These are phyloP conservation scores for Luffa aegyptiaca DNA, from an alignment of 306 rosid genomes.

Conservation along the genomic window DNA sequence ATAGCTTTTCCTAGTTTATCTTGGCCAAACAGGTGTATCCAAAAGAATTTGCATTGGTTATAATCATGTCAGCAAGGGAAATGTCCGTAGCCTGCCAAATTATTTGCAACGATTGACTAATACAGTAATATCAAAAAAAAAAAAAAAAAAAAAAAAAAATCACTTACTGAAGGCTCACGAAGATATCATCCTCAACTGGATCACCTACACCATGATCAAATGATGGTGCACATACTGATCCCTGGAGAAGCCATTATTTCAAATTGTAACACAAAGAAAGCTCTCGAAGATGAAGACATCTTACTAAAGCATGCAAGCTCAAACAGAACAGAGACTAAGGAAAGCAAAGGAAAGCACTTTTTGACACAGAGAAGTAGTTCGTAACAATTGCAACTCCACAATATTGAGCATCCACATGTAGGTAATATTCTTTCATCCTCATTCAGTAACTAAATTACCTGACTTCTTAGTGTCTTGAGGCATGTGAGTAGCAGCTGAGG, in stretches of 20 bases:
- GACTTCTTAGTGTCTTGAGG: conserved; percentile 59
- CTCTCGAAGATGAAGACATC: background rate
- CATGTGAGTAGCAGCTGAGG: conserved; percentile 49
- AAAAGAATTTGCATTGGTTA: background rate
- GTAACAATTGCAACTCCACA: background rate
- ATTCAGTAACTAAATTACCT: conserved; percentile 23
- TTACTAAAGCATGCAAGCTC: background rate
- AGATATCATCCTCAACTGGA: conserved; percentile 79
- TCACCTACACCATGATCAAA: conserved; percentile 91
- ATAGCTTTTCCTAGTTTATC: background rate
- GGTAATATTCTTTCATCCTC: conserved; percentile 9
- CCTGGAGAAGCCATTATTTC: conserved; percentile 44
- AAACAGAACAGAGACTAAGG: background rate
- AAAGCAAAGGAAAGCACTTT: background rate
- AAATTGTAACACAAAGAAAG: conserved; percentile 19
- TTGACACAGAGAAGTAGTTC: background rate
- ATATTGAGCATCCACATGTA: background rate
- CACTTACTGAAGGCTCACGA: conserved; percentile 70
- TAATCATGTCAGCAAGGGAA: background rate
- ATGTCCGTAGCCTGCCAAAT: background rate
- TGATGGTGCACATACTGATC: conserved; percentile 84
- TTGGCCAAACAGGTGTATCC: background rate
- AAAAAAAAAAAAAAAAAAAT: conserved; percentile 11
- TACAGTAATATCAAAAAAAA: background rate
- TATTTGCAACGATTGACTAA: background rate